Evolutionary conservation across 495 filamentous ascomycete genomes (phyloP).

Genomic region (Chaetomium fimeti): DNA sequence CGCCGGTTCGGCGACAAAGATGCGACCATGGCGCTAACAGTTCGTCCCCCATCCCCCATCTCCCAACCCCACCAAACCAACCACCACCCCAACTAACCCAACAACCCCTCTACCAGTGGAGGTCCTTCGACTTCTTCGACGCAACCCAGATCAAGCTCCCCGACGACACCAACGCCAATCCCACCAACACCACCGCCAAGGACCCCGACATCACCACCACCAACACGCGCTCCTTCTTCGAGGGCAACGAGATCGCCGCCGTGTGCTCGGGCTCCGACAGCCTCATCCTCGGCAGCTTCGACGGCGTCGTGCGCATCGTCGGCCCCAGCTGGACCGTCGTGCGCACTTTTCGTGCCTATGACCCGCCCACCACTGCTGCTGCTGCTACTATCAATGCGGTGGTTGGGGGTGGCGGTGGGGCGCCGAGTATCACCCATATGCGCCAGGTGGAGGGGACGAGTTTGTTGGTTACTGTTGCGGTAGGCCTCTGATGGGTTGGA

Average conservation of each 20-base stretch:
- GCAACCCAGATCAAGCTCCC: conserved; percentile 78
- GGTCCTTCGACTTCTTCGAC: conserved; percentile 99
- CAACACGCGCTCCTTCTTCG: conserved; percentile 47
- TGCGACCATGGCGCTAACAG: conserved; percentile 41
- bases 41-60: conserved; percentile 21
- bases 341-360: conserved; percentile 81
- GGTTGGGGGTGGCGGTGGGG: conserved; percentile 12
- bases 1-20: conserved; percentile 17
- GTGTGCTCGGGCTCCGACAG: conserved; percentile 86
- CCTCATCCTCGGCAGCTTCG: conserved; percentile 80
- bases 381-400: too few relatives aligned
- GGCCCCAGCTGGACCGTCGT: conserved; percentile 83
- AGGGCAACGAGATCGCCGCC: conserved; percentile 50
- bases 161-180: conserved; percentile 56
- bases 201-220: background rate
- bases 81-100: conserved; percentile 19
- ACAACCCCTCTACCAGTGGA: conserved; percentile 64
- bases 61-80: background rate
- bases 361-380: conserved; percentile 34
- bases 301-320: conserved; percentile 83
- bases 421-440: conserved; percentile 78
- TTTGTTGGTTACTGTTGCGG: conserved; percentile 78
- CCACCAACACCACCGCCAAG: background rate
- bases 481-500: conserved; percentile 24
- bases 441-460: conserved; percentile 88